These are phyloP conservation scores for Eucalyptus melliodora DNA, from an alignment of 345 rosid species.

Conservation along the genomic window DNA sequence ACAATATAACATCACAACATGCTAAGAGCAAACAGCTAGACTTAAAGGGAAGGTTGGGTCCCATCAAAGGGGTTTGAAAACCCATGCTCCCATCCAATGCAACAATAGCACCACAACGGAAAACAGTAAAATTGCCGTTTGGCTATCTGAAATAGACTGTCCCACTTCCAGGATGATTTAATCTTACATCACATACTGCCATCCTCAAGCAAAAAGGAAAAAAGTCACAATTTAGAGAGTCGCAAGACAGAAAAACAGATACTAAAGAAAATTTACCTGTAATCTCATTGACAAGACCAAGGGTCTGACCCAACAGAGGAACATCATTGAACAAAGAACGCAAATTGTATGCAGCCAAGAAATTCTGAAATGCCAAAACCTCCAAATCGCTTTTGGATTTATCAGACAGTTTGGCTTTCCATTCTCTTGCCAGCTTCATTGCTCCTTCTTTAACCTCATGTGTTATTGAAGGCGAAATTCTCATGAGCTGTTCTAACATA, in stretches of 20 bases:
- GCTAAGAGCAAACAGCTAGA: not conserved
- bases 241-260: not conserved
- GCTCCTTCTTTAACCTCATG: constrained; percentile 14
- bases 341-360: constrained; percentile 26
- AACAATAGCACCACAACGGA: not conserved
- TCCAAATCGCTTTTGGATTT: not conserved
- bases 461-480: constrained; percentile 1
- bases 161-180: not conserved
- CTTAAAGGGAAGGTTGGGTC: not conserved
- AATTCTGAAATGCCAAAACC: constrained; percentile 17
- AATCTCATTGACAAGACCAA: not conserved
- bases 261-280: not conserved
- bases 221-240: not conserved
- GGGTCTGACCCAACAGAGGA: not conserved
- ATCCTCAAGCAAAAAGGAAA: not conserved
- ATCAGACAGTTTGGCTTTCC: constrained; percentile 14
- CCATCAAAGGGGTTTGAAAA: not conserved
- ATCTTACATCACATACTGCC: not conserved
- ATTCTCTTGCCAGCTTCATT: constrained; percentile 10
- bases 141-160: not conserved
- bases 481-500: constrained; percentile 7
- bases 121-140: not conserved
- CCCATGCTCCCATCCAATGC: not conserved
- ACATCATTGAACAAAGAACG: constrained; percentile 6
- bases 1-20: not conserved